phyloP scores from a whole-genome alignment of 768 basidiomycete genomes.

The Suillus tomentosus region DNA sequence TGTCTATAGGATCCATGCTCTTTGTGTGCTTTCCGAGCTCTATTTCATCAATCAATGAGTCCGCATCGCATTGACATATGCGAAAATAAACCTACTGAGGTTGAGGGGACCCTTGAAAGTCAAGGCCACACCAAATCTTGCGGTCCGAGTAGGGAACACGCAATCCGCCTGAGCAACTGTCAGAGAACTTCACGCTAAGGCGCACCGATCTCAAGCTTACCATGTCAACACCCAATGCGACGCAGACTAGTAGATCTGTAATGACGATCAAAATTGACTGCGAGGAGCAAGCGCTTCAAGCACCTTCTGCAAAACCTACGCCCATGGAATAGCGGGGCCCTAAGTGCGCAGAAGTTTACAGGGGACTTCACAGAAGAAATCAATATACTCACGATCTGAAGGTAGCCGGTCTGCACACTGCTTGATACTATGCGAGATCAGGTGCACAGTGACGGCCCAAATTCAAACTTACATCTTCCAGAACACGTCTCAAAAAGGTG shows the following conservation, averaged over 20 bases:
- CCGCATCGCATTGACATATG: conserved; percentile 5
- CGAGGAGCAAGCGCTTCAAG: conserved; percentile 9
- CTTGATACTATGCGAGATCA: conserved; percentile 56
- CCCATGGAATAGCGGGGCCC: conserved; percentile 94
- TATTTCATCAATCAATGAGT: conserved; percentile 17
- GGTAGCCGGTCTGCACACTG: conserved; percentile 82
- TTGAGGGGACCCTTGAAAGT: conserved; percentile 83
- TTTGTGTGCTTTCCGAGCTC: conserved; percentile 65
- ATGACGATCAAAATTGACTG: neutral
- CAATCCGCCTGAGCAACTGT: conserved; percentile 70
- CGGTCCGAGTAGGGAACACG: conserved; percentile 91
- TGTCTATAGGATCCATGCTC: conserved; percentile 74
- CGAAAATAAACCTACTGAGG: conserved; percentile 50
- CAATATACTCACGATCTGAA: conserved; percentile 58
- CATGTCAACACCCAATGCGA: conserved; percentile 93
- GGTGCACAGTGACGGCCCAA: conserved; percentile 10
- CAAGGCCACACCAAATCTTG: conserved; percentile 87
- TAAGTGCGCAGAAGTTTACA: conserved; percentile 29
- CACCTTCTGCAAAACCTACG: conserved; percentile 90
- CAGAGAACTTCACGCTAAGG: conserved; percentile 5
- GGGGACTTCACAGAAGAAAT: conserved; percentile 5
- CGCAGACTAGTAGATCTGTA: conserved; percentile 83
- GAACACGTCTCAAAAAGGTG: conserved; percentile 60
- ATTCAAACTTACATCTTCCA: conserved; percentile 72
- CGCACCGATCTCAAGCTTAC: conserved; percentile 38